A percentile compares a stretch with the other conserved stretches of the same genome.
Evolutionary conservation across 2,329 filamentous ascomycete genomes (phyloP).

Genomic region (Aspergillus brunneoviolaceus): DNA sequence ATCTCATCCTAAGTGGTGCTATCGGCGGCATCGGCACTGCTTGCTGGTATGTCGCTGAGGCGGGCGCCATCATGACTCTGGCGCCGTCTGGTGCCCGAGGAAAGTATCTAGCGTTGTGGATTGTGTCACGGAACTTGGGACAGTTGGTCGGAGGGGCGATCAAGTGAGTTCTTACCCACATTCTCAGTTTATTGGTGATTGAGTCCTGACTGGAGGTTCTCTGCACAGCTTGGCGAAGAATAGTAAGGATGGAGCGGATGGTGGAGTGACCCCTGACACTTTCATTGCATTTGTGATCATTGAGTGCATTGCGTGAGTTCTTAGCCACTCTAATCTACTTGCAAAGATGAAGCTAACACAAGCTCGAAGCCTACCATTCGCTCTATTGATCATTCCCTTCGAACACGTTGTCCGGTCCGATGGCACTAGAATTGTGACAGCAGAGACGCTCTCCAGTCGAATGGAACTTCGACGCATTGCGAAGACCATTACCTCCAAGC

Average conservation of each 20-base stretch:
- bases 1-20: conserved; percentile 43
- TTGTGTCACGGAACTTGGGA: conserved; percentile 49
- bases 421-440: conserved; percentile 44
- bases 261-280: conserved; percentile 46
- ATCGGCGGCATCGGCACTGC: conserved; percentile 44
- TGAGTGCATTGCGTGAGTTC: conserved; percentile 44
- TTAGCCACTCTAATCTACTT: too few species aligned
- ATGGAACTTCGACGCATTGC: conserved; percentile 43
- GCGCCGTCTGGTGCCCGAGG: conserved; percentile 49
- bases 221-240: conserved; percentile 38
- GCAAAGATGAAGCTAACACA: too few species aligned
- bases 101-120: conserved; percentile 51
- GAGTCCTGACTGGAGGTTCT: not conserved
- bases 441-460: conserved; percentile 43
- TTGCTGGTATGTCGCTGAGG: conserved; percentile 53
- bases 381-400: conserved; percentile 48
- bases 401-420: conserved; percentile 49
- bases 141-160: conserved; percentile 51
- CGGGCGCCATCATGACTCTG: conserved; percentile 51
- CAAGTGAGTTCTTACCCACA: conserved; percentile 32
- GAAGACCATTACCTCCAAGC: conserved; percentile 40
- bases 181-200: too few species aligned
- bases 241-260: conserved; percentile 34
- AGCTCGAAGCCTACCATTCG: conserved; percentile 42
- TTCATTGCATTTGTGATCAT: conserved; percentile 52